phyloP scores from a whole-genome alignment of 75 land plant species.

The Selaginella tamariscina region DNA sequence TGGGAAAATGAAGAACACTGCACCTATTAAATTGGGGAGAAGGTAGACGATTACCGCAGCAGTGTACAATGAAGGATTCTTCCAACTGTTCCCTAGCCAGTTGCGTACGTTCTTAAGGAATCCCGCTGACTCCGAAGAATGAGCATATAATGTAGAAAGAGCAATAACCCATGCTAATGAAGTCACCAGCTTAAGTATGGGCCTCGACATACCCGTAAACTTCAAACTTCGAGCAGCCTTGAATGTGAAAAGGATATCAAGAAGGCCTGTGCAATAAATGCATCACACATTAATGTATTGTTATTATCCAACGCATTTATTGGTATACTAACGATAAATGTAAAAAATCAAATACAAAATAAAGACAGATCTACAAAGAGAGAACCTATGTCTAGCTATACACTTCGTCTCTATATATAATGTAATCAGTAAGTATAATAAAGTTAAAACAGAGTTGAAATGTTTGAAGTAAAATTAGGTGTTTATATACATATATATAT shows the following conservation, averaged over 20 bases:
- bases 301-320: too few species aligned
- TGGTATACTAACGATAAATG: too few species aligned
- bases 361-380: too few species aligned
- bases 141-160: constrained; percentile 1
- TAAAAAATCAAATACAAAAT: too few species aligned
- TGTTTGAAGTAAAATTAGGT: too few species aligned
- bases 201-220: background rate
- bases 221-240: background rate
- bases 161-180: background rate
- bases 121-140: background rate
- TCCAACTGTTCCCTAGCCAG: constrained; percentile 18
- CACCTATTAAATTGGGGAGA: constrained; percentile 47
- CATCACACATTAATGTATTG: too few species aligned
- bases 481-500: too few species aligned
- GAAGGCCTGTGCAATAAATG: background rate
- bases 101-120: background rate
- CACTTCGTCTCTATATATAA: too few species aligned
- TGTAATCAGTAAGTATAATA: too few species aligned
- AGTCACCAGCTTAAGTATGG: background rate
- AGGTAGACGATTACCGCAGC: constrained; percentile 54
- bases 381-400: too few species aligned
- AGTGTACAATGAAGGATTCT: constrained; percentile 64
- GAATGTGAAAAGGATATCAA: background rate
- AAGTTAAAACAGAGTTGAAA: too few species aligned
- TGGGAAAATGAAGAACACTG: constrained; percentile 64